Evolutionary conservation across 768 basidiomycete genomes (phyloP), one percentile per base, ranked within the genome.

Genomic region (Mycena vitilis): DNA sequence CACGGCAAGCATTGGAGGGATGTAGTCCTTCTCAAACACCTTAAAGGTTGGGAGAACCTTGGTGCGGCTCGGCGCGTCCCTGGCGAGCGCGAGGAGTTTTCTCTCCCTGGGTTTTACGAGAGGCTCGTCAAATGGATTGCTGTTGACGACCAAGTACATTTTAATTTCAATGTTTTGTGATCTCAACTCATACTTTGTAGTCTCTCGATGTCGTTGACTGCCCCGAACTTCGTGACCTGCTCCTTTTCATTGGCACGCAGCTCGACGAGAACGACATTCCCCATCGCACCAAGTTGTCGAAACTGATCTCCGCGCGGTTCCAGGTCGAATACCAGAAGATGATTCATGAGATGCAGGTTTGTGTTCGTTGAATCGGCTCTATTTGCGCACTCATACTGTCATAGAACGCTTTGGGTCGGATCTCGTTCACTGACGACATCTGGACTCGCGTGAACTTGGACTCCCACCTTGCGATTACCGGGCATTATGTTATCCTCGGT

Each of bases 371-470:
- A 40, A 8, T 40, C 7, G 38, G 38, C 7, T 40, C 8, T 40
- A 13, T 40, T 40, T 13, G 38, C 13, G 38, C 8, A 7, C 38
- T 40, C 8, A 40, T 40, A 40, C 13, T 13, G 38, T 40, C 13
- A 40, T 13, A 40, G 38, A 40, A 13, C 13, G 38, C 38, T 40
- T 40, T n/a, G n/a, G n/a, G n/a, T n/a, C n/a, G n/a, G n/a, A n/a
- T n/a, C n/a, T n/a, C n/a, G n/a, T n/a, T n/a, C 13, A 40, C 38
- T 45, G 12, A 63, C 16, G 65, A 74, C 40, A 63, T 74, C 22
- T 74, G 74, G 68, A 63, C 63, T 5, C 65, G 45, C 6, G 20
- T 16, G 45, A 47, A 47, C 45, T 18, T 47, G 20, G 45, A 47
- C 45, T 47, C 45, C 6, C 45, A 47, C 45, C 45, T 47, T 16